phyloP scores from a whole-genome alignment of 2,329 filamentous ascomycete genomes.

The Trichoderma gracile region DNA sequence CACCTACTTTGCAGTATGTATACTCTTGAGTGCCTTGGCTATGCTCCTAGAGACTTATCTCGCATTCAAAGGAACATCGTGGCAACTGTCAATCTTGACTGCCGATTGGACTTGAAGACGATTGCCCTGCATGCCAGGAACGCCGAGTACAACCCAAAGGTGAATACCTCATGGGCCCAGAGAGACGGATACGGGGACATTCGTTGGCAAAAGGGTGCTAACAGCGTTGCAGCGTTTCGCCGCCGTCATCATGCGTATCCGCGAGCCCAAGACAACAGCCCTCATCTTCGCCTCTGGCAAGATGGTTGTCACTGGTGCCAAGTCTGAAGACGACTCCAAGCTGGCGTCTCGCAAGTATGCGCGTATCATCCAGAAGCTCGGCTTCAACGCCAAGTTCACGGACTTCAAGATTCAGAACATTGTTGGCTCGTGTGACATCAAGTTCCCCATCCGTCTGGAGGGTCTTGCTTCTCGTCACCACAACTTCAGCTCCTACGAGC shows the following conservation, averaged over 20 bases:
- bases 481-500: constrained; percentile 99
- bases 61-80: constrained; percentile 84
- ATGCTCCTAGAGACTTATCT: constrained; percentile 56
- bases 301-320: constrained; percentile 98
- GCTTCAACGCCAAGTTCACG: constrained; percentile 98
- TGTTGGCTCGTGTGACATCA: constrained; percentile 97
- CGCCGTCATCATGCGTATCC: constrained; percentile 99
- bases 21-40: constrained; percentile 41
- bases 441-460: constrained; percentile 96
- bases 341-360: constrained; percentile 96
- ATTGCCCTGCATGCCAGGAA: constrained; percentile 98
- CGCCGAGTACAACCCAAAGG: constrained; percentile 98
- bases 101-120: constrained; percentile 96
- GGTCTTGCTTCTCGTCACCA: constrained; percentile 95
- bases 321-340: constrained; percentile 97
- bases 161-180: constrained; percentile 45
- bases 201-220: constrained; percentile 20
- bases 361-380: constrained; percentile 98
- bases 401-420: constrained; percentile 99
- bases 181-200: neutral
- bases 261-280: constrained; percentile 97
- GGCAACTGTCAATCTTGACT: constrained; percentile 97
- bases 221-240: constrained; percentile 75
- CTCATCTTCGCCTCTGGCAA: constrained; percentile 98
- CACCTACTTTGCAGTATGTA: constrained; percentile 96